phyloP scores from a whole-genome alignment of 2,329 filamentous ascomycete species.

The Blastomyces silverae region DNA sequence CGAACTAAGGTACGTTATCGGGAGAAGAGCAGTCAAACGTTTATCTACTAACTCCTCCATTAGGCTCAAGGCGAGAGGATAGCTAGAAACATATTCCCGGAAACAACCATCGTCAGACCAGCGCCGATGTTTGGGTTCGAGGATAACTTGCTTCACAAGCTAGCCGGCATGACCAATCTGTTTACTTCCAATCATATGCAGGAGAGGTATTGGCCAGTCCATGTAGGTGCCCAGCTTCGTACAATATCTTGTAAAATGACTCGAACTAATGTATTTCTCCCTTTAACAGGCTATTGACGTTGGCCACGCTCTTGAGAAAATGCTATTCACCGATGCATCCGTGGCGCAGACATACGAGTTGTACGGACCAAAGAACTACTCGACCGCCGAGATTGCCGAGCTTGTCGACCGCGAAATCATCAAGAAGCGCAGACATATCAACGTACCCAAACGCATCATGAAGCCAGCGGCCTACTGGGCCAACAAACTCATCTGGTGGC shows the following conservation, averaged over 20 bases:
- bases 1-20: constrained; percentile 63
- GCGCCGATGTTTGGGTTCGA: constrained; percentile 93
- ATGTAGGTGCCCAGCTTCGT: constrained; percentile 52
- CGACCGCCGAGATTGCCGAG: constrained; percentile 74
- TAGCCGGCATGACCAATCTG: constrained; percentile 72
- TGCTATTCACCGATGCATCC: constrained; percentile 85
- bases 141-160: constrained; percentile 79
- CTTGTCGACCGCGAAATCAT: constrained; percentile 88
- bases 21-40: neutral
- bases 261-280: constrained; percentile 16
- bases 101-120: constrained; percentile 93
- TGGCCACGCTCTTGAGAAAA: constrained; percentile 76
- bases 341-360: constrained; percentile 89
- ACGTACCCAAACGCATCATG: constrained; percentile 73
- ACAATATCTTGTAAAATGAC: neutral
- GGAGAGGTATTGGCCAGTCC: constrained; percentile 84
- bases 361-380: constrained; percentile 89
- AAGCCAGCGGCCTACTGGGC: constrained; percentile 67
- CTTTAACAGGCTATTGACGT: constrained; percentile 72
- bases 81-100: constrained; percentile 82
- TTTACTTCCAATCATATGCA: constrained; percentile 91
- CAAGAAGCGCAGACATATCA: constrained; percentile 84
- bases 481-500: constrained; percentile 87
- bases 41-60: neutral
- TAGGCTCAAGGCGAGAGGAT: constrained; percentile 74